These are phyloP conservation scores for Serendipita indica DNA, from an alignment of 768 basidiomycete species.

Conservation along the genomic window DNA sequence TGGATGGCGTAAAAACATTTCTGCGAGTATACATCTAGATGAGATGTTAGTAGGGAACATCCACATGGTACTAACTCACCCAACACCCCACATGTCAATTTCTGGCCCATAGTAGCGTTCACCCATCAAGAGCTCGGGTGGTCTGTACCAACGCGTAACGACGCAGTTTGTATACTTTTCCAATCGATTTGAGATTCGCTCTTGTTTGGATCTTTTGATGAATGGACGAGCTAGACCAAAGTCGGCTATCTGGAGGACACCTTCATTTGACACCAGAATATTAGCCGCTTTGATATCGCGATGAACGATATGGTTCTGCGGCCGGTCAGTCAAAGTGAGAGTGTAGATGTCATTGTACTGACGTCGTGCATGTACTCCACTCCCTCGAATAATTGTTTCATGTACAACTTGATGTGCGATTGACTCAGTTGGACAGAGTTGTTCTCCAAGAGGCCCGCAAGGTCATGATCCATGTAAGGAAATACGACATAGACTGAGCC, in stretches of 20 bases:
- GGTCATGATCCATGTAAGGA: conserved; percentile 99
- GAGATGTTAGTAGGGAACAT: neutral
- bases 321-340: conserved; percentile 10
- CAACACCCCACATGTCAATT: conserved; percentile 96
- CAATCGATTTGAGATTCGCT: conserved; percentile 27
- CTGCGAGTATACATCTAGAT: conserved; percentile 79
- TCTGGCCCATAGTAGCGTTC: conserved; percentile 84
- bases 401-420: conserved; percentile 86
- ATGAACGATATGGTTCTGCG: conserved; percentile 87
- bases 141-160: conserved; percentile 88
- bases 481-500: conserved; percentile 96
- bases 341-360: conserved; percentile 22
- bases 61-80: conserved; percentile 34
- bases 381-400: conserved; percentile 91
- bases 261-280: conserved; percentile 77
- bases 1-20: conserved; percentile 81
- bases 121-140: conserved; percentile 88
- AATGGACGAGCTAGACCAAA: conserved; percentile 89
- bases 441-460: conserved; percentile 88
- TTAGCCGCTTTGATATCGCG: conserved; percentile 99
- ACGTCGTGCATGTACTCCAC: conserved; percentile 93
- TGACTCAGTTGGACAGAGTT: conserved; percentile 68
- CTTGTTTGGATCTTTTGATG: neutral
- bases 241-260: conserved; percentile 79
- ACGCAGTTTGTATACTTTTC: conserved; percentile 90